These are phyloP conservation scores for Mollisiaceae sp. DNA, from an alignment of 2,329 filamentous ascomycete species.

Conservation along the genomic window DNA sequence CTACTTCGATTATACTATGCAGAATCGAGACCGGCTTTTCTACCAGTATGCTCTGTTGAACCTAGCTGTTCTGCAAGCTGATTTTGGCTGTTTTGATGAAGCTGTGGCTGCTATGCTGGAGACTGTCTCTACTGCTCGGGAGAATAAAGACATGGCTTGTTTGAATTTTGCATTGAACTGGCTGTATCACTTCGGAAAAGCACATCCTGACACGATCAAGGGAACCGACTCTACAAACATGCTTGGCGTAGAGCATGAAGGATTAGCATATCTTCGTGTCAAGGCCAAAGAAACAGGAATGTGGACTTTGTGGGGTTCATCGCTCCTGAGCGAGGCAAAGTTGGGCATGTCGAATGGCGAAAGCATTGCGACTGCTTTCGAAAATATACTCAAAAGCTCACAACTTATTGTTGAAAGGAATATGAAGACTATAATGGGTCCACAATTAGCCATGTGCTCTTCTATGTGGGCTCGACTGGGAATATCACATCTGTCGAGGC, in stretches of 20 bases:
- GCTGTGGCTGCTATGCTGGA: constrained; percentile 95
- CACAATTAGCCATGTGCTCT: constrained; percentile 74
- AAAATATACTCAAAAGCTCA: constrained; percentile 81
- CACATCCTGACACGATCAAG: constrained; percentile 76
- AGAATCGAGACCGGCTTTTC: constrained; percentile 79
- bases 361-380: constrained; percentile 67
- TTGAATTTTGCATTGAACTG: constrained; percentile 95
- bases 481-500: constrained; percentile 57
- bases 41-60: constrained; percentile 97
- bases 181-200: constrained; percentile 92
- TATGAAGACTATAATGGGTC: constrained; percentile 73
- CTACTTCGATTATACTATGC: constrained; percentile 97
- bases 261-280: constrained; percentile 79
- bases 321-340: constrained; percentile 85
- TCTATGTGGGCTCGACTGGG: constrained; percentile 80
- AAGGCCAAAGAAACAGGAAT: constrained; percentile 87
- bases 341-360: constrained; percentile 75
- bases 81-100: constrained; percentile 90
- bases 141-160: constrained; percentile 90
- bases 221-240: constrained; percentile 74
- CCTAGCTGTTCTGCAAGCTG: constrained; percentile 88
- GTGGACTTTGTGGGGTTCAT: constrained; percentile 83
- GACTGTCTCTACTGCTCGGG: constrained; percentile 90
- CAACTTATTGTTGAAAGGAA: constrained; percentile 81
- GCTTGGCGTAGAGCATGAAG: constrained; percentile 80